Base-by-base conservation (phyloP, 2,329 filamentous ascomycete species). In the Xylariaceae sp. region DNA sequence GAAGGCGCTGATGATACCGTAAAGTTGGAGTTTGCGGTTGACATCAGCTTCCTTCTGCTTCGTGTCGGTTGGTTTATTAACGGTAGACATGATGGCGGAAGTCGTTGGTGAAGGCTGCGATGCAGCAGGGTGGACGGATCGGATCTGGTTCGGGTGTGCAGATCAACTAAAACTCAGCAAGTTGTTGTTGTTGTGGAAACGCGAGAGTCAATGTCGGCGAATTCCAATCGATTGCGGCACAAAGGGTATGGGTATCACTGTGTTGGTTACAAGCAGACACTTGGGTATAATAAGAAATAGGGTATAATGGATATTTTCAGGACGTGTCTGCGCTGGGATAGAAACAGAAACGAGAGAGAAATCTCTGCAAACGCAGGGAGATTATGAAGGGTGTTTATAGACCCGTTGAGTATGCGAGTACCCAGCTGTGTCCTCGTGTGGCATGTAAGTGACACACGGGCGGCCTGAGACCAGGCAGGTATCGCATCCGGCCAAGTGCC, bases 11-110 rank as follows among this genome's bases (percentile, higher is more conserved):
- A 85, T 81, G 70, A 97, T 96, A 64, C 92, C 94, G 65, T 95
- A 99, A 35, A 97, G 73, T 72, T 96, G 91, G 45, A 99, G 84
- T 77, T 99, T 99, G 68, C 85, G 83, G 72, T 94, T 94, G 72
- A 97, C 86, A 68, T 96, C 85, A 59, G 80, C 80, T 75, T 95
- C 89, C 79, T 91, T 92, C 68, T 81, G 70, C 74, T 87, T 85
- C 53, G 78, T 63, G 69, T 94, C 80, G 55, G 82, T 85, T 31
- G 89, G 89, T 61, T 78, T 81, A 70, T 94, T 91, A 64, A 92
- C 86, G 57, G 60, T 62, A 12, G 68, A 57, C 62, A 68, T 66
- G 52, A 33, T 58, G 47, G 18, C 47, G 18, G 14, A 39, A 27
- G 40, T 38, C 17, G 35, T 39, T 5, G 32, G 10, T 5, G 31